phyloP scores from a whole-genome alignment of 257 asterid species.

The Ocimum tenuiflorum region DNA sequence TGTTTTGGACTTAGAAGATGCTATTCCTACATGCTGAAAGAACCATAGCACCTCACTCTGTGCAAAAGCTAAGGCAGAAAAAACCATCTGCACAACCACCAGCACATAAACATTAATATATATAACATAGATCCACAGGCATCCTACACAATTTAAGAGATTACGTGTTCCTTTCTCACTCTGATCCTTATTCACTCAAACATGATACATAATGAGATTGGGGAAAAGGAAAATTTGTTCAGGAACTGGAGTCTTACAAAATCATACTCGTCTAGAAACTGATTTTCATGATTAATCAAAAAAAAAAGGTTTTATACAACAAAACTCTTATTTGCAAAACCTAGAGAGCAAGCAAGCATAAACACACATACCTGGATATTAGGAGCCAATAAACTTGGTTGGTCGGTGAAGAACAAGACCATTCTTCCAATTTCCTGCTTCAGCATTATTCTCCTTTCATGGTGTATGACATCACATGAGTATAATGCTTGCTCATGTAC shows the following conservation, averaged over 20 bases:
- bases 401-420: slow-evolving; percentile 94
- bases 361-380: slow-evolving; percentile 72
- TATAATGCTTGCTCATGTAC: slow-evolving; percentile 86
- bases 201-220: background rate
- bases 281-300: background rate
- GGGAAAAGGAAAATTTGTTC: background rate
- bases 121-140: slow-evolving; percentile 1
- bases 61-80: slow-evolving; percentile 91
- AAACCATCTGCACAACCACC: slow-evolving; percentile 81
- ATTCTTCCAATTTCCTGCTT: slow-evolving; percentile 99
- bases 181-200: background rate
- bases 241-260: background rate
- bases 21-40: slow-evolving; percentile 88
- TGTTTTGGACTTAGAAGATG: slow-evolving; percentile 68
- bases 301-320: background rate
- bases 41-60: slow-evolving; percentile 98
- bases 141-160: background rate
- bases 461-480: slow-evolving; percentile 86
- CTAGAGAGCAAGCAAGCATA: background rate
- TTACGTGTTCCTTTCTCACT: background rate
- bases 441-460: slow-evolving; percentile 76
- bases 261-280: slow-evolving; percentile 1
- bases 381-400: slow-evolving; percentile 97
- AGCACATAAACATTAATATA: slow-evolving; percentile 9
- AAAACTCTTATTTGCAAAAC: background rate